Base-by-base conservation (phyloP, 2,329 filamentous ascomycete genomes). In the Ramichloridium luteum region DNA sequence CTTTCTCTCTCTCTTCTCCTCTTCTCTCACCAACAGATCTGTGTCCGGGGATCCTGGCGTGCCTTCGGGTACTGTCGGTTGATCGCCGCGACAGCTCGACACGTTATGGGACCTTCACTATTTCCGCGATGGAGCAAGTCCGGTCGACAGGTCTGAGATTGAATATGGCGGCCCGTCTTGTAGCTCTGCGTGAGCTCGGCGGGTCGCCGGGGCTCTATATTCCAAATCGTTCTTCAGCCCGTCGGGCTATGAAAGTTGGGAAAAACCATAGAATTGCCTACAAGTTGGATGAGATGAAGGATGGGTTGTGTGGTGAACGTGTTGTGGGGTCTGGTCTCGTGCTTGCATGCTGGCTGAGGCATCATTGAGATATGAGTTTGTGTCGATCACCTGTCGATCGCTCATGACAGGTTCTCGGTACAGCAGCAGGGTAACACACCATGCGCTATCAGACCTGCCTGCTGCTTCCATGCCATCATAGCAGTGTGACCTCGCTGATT, bases 121-220 rank as follows among this genome's bases (percentile, higher is more conserved):
- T 76, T 72, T 43, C 44, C 53, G 48, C 53, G 51, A 59, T 76
- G 84, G 80, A 74, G 85, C 78, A 80, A 83, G 61, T 86, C 80
- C 79, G 75, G 82, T 85, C 80, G 83, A 93, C 85, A 90, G 81
- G 77, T 90, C 78, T 82, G 59, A 92, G 78, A 93, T 59, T 53
- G 72, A 90, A 60, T 62, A 42, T 25, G 44, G 40, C 45, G 35
- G n/a, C 40, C 66, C 59, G 60, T 60, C 57, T 64, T 50, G 48
- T 33, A 48, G 44, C 40, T 51, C 76, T 70, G 61, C 53, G 69
- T 78, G 77, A 83, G 72, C 71, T 73, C 70, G 68, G 70, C 65
- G 62, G 56, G 50, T 57, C 61, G 61, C 61, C 65, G 64, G 67
- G 77, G 70, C 72, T 72, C 75, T 74, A 86, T 85, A 88, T 88